Percentiles rank a stretch among this genome's conserved stretches.
Evolutionary conservation across 805 yeast genomes (phyloP).

Genomic region (Limtongia smithiae): DNA sequence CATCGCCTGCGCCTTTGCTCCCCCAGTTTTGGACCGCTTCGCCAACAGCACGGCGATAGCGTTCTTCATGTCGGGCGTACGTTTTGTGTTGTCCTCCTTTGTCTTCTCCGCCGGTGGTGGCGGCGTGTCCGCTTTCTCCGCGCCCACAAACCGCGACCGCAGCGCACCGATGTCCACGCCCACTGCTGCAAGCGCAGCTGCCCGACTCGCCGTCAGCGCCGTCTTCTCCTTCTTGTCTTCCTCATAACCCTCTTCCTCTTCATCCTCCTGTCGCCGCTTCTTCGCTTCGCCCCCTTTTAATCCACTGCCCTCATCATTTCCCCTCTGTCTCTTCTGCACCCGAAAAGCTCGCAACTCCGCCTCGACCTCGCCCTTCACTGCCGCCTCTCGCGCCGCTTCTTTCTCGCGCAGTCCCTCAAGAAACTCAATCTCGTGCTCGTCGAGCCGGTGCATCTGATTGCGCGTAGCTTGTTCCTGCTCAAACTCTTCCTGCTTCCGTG

Average conservation of each 20-base stretch:
- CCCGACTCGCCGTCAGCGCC: too few species aligned
- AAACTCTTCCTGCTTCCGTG: conserved; percentile 17
- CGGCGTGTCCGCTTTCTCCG: not conserved
- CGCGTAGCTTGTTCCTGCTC: conserved; percentile 18
- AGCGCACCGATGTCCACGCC: conserved; percentile 9
- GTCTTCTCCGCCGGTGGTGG: not conserved
- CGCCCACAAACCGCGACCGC: conserved; percentile 1
- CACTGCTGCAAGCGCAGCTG: not conserved
- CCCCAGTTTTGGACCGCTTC: too few species aligned
- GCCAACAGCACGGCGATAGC: too few species aligned
- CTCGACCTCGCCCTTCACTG: conserved; percentile 10
- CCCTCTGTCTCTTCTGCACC: not conserved
- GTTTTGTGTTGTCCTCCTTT: too few species aligned
- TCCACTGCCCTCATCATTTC: not conserved
- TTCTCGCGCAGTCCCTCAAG: conserved; percentile 14
- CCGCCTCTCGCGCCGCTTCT: conserved; percentile 5
- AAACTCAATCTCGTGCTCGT: conserved; percentile 23
- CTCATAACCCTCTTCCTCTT: not conserved
- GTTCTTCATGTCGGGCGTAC: too few species aligned
- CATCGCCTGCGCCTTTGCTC: too few species aligned
- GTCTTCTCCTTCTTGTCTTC: too few species aligned
- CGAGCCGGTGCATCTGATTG: conserved; percentile 21
- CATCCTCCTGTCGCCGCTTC: not conserved
- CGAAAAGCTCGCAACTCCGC: conserved; percentile 10
- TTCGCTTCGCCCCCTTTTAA: not conserved